phyloP scores from a whole-genome alignment of 768 basidiomycete species.

The Candolleomyces eurysporus region DNA sequence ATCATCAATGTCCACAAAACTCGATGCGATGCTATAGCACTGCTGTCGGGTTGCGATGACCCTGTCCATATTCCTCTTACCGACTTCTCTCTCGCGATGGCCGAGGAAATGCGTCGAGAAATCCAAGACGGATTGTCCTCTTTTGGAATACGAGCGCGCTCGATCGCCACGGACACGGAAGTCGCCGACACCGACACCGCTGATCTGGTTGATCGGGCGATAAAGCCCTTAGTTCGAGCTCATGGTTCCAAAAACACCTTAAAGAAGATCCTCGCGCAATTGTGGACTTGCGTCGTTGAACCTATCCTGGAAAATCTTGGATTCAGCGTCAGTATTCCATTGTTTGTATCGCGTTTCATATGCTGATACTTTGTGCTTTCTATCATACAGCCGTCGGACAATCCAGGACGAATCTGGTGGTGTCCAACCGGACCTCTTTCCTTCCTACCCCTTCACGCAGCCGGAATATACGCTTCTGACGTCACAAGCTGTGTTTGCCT shows the following conservation, averaged over 20 bases:
- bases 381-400: background rate
- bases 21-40: constrained; percentile 1
- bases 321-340: background rate
- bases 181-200: background rate
- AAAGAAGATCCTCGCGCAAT: background rate
- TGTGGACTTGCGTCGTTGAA: constrained; percentile 1
- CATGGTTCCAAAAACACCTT: too few relatives aligned
- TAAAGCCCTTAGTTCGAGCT: background rate
- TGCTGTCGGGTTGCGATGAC: background rate
- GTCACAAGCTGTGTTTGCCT: background rate
- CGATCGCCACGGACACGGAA: background rate
- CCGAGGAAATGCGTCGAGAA: background rate
- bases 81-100: background rate
- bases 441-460: constrained; percentile 38
- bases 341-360: background rate
- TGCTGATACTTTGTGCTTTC: background rate
- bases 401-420: constrained; percentile 15
- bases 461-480: constrained; percentile 23
- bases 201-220: background rate
- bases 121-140: background rate
- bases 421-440: constrained; percentile 26
- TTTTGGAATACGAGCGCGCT: background rate
- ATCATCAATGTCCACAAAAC: background rate
- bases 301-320: constrained; percentile 8
- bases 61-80: background rate